Evolutionary conservation across 176 grass and related monocot genomes (phyloP).

Genomic region (Rhipidocladum racemiflorum): DNA sequence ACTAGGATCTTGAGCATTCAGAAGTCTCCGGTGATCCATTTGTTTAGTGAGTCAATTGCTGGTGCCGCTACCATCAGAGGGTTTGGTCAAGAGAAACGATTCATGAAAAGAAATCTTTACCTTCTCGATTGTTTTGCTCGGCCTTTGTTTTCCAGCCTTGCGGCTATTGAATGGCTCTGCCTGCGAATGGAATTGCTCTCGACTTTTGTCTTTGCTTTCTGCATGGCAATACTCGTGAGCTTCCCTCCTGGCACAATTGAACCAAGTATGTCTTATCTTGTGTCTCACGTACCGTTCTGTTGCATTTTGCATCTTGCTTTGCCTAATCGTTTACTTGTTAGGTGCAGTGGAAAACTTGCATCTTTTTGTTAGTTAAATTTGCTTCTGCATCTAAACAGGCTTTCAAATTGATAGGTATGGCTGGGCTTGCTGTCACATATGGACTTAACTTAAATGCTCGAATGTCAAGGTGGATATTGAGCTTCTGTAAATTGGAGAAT

Average conservation of each 20-base stretch:
- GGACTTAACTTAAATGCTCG: slow-evolving; percentile 95
- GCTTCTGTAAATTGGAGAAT: slow-evolving; percentile 97
- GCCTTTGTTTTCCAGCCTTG: slow-evolving; percentile 95
- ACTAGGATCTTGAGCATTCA: slow-evolving; percentile 91
- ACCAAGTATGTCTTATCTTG: slow-evolving; percentile 73
- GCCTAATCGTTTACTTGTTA: slow-evolving; percentile 3
- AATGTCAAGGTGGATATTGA: slow-evolving; percentile 96
- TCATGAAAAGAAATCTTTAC: slow-evolving; percentile 95
- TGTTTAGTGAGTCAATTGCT: slow-evolving; percentile 96
- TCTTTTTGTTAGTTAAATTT: neutral
- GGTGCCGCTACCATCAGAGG: slow-evolving; percentile 92
- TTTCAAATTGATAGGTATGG: slow-evolving; percentile 76
- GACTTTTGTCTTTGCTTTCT: slow-evolving; percentile 92
- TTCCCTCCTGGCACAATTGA: slow-evolving; percentile 96
- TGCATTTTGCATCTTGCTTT: neutral
- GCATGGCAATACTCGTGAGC: slow-evolving; percentile 96
- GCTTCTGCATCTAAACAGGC: neutral
- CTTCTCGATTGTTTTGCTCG: slow-evolving; percentile 91
- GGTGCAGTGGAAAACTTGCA: neutral
- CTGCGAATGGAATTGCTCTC: slow-evolving; percentile 94
- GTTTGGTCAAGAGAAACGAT: slow-evolving; percentile 95
- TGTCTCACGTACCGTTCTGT: neutral
- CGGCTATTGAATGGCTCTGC: slow-evolving; percentile 99
- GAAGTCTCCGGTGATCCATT: slow-evolving; percentile 96
- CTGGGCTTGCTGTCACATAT: slow-evolving; percentile 90